Base-by-base conservation (phyloP, 305 asterid species). In the Withania somnifera region DNA sequence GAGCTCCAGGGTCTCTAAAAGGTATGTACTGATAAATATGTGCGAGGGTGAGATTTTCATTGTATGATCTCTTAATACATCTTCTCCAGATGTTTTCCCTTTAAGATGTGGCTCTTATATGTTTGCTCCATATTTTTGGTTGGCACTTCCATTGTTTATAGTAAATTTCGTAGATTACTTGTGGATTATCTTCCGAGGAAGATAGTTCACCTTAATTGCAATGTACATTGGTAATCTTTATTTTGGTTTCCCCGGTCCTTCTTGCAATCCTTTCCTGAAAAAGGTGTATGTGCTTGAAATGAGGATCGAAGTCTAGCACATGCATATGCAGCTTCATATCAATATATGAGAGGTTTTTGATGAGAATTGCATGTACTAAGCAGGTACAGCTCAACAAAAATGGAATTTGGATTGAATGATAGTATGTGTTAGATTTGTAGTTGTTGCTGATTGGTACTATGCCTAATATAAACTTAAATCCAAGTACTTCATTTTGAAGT, bases 1-100 rank as follows among this genome's bases (percentile, higher is more conserved):
- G 99, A 86, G 99, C 99, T 89, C 97, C 99, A 79, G 87, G 89
- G 60, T 80, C 68, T 86, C 95, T 95, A 82, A 92, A 93, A 91
- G 98, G 99, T 95, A 84, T 54, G 75, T 69, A 60, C 26, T 64
- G 63, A 75, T 75, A 73, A 26, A 75, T 32, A 11, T 26, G 5
- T 75, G 28, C 9, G 9, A 28, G 47, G 47, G 61, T 75, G 61
- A 50, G n/a, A 75, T 50, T 75, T 26, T 75, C 63, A 10, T 47
- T 17, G 80, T 51, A 50, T 75, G 80, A 75, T 51, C 80, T 75
- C n/a, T 50, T 63, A 75, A 10, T 75, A 30, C 45, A 50, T 28
- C 40, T 51, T 30, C 58, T 50, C 47, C 17, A 28, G 47, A 75
- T 50, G 60, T 24, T 73, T 73, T 73, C 5, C 79, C 11, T 26